Conservation (phyloP, 331 rosid species). For the Arachis monticola region DNA sequence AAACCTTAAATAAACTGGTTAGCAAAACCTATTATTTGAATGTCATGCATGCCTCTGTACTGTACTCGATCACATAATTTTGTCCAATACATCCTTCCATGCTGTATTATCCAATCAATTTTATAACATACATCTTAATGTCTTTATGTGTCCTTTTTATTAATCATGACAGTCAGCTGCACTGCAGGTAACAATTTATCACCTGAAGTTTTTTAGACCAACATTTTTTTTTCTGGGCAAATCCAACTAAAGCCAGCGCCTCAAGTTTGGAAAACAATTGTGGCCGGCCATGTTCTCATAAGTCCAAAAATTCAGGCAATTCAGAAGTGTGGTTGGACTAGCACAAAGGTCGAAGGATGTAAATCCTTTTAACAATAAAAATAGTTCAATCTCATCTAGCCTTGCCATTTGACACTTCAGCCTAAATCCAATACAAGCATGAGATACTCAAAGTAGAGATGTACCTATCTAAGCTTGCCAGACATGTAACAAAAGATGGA, state of each 20-base stretch:
- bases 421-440: conserved; percentile 30
- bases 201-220: not conserved
- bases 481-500: conserved; percentile 2
- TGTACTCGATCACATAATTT: not conserved
- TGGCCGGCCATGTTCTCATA: not conserved
- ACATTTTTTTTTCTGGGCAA: not conserved
- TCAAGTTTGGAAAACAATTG: not conserved
- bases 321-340: not conserved
- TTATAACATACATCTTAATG: not conserved
- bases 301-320: not conserved
- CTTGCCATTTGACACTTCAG: conserved; percentile 11
- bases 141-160: not conserved
- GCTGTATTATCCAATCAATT: conserved; percentile 7
- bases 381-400: conserved; percentile 19
- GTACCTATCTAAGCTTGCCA: conserved; percentile 1
- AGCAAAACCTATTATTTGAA: not conserved
- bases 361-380: not conserved
- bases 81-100: not conserved
- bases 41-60: not conserved
- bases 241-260: not conserved
- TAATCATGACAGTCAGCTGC: not conserved
- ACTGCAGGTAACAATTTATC: not conserved
- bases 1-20: no score
- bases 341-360: conserved; percentile 1
- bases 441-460: conserved; percentile 14